phyloP scores from a whole-genome alignment of 2,329 filamentous ascomycete genomes.

The Talaromyces sp. region DNA sequence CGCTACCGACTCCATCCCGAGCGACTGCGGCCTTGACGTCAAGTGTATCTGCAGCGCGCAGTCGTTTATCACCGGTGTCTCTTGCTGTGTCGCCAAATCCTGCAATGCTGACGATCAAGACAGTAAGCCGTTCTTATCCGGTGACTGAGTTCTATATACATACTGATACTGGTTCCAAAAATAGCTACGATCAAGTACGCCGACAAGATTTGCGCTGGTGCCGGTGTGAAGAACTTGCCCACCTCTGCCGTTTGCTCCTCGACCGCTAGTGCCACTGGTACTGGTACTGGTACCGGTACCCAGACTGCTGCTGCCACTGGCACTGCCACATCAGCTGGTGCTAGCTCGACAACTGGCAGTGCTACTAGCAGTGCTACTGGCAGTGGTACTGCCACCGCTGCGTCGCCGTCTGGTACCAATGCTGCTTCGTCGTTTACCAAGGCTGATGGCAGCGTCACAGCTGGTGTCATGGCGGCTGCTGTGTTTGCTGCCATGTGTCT shows the following conservation, averaged over 20 bases:
- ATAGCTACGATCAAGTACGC: slow-evolving; percentile 32
- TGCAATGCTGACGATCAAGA: slow-evolving; percentile 42
- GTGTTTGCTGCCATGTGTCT: slow-evolving; percentile 18
- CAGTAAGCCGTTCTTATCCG: slow-evolving; percentile 17
- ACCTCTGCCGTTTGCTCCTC: slow-evolving; percentile 23
- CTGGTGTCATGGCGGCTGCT: slow-evolving; percentile 25
- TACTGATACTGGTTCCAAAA: neutral
- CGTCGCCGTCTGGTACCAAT: slow-evolving; percentile 17
- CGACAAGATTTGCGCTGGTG: slow-evolving; percentile 33
- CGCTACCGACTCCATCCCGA: slow-evolving; percentile 36
- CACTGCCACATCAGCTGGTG: slow-evolving; percentile 8
- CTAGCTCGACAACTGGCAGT: slow-evolving; percentile 13
- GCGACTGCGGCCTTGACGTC: slow-evolving; percentile 39
- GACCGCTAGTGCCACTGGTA: slow-evolving; percentile 8
- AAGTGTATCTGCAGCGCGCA: slow-evolving; percentile 46
- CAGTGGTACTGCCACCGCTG: slow-evolving; percentile 20
- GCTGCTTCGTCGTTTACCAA: slow-evolving; percentile 18
- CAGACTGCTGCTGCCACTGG: slow-evolving; percentile 6
- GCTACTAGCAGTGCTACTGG: slow-evolving; percentile 14
- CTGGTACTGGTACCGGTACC: neutral
- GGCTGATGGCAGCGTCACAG: slow-evolving; percentile 22
- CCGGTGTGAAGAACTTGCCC: slow-evolving; percentile 32
- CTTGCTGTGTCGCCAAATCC: slow-evolving; percentile 45
- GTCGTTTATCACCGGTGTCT: slow-evolving; percentile 44
- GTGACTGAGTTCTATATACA: neutral